These are phyloP conservation scores for Gaeumannomyces tritici DNA, from an alignment of 2,329 filamentous ascomycete genomes.

Conservation along the genomic window DNA sequence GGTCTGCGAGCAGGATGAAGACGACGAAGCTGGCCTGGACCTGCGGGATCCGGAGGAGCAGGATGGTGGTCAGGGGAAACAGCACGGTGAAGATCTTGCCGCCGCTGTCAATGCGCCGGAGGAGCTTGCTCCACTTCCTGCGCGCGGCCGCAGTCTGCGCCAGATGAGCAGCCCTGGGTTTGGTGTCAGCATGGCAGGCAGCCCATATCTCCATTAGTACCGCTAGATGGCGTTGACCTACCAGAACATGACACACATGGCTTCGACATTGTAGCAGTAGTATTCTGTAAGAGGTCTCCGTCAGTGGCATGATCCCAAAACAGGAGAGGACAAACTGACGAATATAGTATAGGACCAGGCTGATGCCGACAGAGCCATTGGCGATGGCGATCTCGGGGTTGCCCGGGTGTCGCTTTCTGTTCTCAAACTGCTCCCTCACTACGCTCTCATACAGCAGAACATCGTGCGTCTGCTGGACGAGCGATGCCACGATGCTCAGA, in stretches of 20 bases:
- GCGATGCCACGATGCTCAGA: conserved; percentile 14
- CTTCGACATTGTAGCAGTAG: neutral
- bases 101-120: conserved; percentile 12
- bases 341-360: conserved; percentile 16
- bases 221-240: neutral
- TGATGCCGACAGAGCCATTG: conserved; percentile 14
- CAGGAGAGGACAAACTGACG: conserved; percentile 9
- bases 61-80: conserved; percentile 12
- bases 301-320: neutral
- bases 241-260: neutral
- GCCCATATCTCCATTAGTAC: no score
- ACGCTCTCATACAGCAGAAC: conserved; percentile 11
- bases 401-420: conserved; percentile 9
- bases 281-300: neutral
- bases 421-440: conserved; percentile 9
- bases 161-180: conserved; percentile 10
- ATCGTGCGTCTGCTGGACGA: conserved; percentile 15
- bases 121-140: conserved; percentile 3
- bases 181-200: neutral
- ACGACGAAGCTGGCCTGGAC: conserved; percentile 7
- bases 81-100: conserved; percentile 12
- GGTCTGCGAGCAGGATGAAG: conserved; percentile 12
- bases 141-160: conserved; percentile 8
- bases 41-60: conserved; percentile 9
- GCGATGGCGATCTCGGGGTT: conserved; percentile 13